phyloP scores from a whole-genome alignment of 2,329 filamentous ascomycete genomes.

The Sordariomycetes sp. region DNA sequence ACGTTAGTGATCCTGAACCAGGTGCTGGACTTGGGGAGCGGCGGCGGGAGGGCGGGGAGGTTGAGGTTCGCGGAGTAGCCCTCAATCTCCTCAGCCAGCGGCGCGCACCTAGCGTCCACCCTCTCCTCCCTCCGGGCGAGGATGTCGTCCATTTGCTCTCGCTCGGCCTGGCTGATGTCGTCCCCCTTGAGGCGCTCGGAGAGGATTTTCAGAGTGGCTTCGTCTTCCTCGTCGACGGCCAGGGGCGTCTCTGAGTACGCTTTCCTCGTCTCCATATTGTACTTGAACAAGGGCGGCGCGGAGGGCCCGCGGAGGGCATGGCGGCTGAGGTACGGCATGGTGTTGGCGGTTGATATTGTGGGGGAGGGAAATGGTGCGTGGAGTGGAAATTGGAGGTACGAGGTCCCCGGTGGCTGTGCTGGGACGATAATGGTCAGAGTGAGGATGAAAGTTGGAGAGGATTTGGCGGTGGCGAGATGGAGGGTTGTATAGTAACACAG shows the following conservation, averaged over 20 bases:
- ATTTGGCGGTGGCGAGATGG: no score
- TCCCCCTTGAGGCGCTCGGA: not conserved
- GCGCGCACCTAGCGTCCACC: not conserved
- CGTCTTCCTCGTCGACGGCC: not conserved
- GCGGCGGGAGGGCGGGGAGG: not conserved
- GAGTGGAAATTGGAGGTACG: not conserved
- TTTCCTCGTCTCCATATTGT: not conserved
- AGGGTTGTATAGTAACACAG: no score
- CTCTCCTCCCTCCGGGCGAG: not conserved
- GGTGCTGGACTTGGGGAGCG: not conserved
- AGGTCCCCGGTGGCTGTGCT: no score
- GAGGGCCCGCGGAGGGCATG: not conserved
- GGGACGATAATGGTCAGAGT: no score
- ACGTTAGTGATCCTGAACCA: not conserved
- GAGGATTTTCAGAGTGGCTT: not conserved
- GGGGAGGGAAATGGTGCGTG: not conserved
- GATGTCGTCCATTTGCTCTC: not conserved
- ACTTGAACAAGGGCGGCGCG: not conserved
- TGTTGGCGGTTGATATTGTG: not conserved
- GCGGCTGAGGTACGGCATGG: not conserved
- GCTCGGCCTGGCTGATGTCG: not conserved
- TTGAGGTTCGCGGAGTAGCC: not conserved
- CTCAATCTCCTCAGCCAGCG: not conserved
- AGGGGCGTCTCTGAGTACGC: not conserved
- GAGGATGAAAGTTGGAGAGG: no score